A percentile compares a stretch with the other conserved stretches of the same genome.
Evolutionary conservation across 805 yeast genomes (phyloP).

Genomic region (Candida vartiovaarae): DNA sequence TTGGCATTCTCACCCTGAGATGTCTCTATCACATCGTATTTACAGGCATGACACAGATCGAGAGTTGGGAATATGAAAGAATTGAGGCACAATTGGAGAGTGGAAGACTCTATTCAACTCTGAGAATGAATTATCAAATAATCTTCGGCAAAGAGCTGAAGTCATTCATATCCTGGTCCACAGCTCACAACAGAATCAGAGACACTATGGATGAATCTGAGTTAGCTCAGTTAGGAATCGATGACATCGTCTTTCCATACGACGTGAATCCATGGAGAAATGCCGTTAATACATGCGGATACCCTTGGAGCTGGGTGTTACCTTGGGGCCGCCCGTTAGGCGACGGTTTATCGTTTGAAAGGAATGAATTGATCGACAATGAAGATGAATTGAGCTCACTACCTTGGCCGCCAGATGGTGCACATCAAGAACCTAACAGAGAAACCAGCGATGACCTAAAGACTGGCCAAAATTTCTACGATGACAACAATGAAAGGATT

Average conservation of each 20-base stretch:
- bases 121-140: slow-evolving; percentile 35
- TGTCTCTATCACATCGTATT: slow-evolving; percentile 47
- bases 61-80: slow-evolving; percentile 87
- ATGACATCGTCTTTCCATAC: slow-evolving; percentile 78
- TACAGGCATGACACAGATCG: slow-evolving; percentile 82
- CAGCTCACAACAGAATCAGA: slow-evolving; percentile 7
- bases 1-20: slow-evolving; percentile 53
- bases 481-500: slow-evolving; percentile 22
- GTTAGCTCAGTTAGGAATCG: slow-evolving; percentile 36
- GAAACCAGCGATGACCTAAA: too few species aligned
- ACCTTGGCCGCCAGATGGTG: slow-evolving; percentile 95
- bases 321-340: slow-evolving; percentile 65
- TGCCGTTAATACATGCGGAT: slow-evolving; percentile 46
- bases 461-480: not conserved
- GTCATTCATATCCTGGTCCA: slow-evolving; percentile 17
- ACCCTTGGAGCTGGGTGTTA: slow-evolving; percentile 55
- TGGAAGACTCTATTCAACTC: slow-evolving; percentile 45
- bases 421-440: slow-evolving; percentile 28
- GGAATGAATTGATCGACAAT: slow-evolving; percentile 42
- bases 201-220: slow-evolving; percentile 11
- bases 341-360: slow-evolving; percentile 51
- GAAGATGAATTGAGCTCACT: slow-evolving; percentile 50
- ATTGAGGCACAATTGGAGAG: slow-evolving; percentile 57
- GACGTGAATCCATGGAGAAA: slow-evolving; percentile 61
- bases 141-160: slow-evolving; percentile 17